Evolutionary conservation across 176 grass and related monocot species (phyloP).

Genomic region (Alloteropsis semialata): DNA sequence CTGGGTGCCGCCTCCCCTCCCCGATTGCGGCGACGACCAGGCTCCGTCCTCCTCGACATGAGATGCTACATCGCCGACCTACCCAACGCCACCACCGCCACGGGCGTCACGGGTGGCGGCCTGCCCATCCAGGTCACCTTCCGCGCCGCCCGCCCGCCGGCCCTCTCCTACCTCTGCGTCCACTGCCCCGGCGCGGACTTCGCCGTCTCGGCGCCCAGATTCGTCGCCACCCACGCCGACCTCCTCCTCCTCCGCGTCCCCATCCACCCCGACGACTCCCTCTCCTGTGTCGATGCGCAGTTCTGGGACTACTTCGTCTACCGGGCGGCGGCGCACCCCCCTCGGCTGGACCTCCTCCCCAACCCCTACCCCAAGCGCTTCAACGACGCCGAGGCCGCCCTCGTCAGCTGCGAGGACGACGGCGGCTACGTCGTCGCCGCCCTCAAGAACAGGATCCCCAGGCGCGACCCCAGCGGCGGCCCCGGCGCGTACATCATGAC

Average conservation of each 20-base stretch:
- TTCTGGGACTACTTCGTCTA: background rate
- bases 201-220: background rate
- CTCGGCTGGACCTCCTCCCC: background rate
- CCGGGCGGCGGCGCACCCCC: too few species aligned
- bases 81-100: background rate
- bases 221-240: background rate
- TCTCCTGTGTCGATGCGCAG: background rate
- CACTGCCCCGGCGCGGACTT: background rate
- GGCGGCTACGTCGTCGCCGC: constrained; percentile 10
- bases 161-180: background rate
- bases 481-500: background rate
- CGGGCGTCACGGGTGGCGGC: background rate
- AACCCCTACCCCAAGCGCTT: background rate
- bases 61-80: constrained; percentile 5
- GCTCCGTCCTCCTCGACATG: background rate
- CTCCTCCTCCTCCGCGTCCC: constrained; percentile 25
- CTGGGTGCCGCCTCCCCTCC: background rate
- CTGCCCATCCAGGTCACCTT: background rate
- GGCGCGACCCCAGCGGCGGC: background rate
- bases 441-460: background rate
- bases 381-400: background rate
- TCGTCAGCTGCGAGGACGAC: constrained; percentile 3
- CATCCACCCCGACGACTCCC: too few species aligned
- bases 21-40: background rate
- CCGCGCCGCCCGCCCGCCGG: background rate